Evolutionary conservation across 768 basidiomycete species (phyloP), one percentile per base, ranked within the genome.

Genomic region (Lactifluus rugatus): DNA sequence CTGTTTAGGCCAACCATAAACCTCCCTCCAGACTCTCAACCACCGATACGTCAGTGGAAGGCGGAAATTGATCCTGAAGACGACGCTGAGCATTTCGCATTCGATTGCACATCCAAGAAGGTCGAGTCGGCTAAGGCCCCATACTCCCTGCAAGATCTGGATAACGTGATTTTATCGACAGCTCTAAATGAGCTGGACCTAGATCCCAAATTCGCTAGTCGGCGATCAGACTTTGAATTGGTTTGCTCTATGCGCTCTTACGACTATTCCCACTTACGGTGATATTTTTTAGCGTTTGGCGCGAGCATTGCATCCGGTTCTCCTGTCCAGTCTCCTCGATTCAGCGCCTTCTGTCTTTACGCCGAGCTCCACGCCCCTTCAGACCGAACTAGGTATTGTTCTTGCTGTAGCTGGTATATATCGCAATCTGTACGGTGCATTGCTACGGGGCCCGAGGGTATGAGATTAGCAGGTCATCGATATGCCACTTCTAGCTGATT

Each of bases 251-350:
- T 14, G 34, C 31, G 13, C 34, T 6, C 25, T 53, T 19, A 19
- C 7, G 9, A 49, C 23, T 11, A 19, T 32, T 31, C 25, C 34
- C 36, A 9, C n/a, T 48, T 28, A 28, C 37, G 23, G n/a, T 17
- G 8, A 17, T 23, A 46, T 32, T 6, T 46, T 58, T 17, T 62
- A 89, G 87, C 80, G 79, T 68, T 74, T 96, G 26, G 81, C 87
- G 56, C 77, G 79, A 52, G 80, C 84, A 14, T 71, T 98, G n/a
- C 82, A 93, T 64, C 78, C 91, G 3, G 84, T 84, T 10, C 74
- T 97, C 11, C 73, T 92, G 2, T 84, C 91, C 21, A 84, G 88
- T 1, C 90, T 92, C 71, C 80, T 98, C 21, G 94, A 98, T 69
- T 82, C 82, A 62, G 90, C 91, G 4, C 90, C 94, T 2, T 68